A percentile compares a stretch with the other conserved stretches of the same genome.
phyloP scores from a whole-genome alignment of 495 filamentous ascomycete species.

The Xylaria grammica region DNA sequence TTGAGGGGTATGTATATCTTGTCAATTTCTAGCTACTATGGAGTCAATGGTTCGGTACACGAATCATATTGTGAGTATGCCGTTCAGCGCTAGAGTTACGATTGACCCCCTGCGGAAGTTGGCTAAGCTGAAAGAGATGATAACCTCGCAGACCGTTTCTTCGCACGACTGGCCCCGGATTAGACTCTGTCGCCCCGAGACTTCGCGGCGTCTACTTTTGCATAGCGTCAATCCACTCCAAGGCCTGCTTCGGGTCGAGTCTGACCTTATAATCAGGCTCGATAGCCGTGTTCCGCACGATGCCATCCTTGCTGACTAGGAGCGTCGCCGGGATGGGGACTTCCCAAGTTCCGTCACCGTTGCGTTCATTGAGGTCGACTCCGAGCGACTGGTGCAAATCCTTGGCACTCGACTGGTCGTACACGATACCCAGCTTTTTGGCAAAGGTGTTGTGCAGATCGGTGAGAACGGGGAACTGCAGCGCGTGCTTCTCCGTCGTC shows the following conservation, averaged over 20 bases:
- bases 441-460: slow-evolving; percentile 46
- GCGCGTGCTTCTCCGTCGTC: slow-evolving; percentile 38
- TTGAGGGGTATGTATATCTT: too few relatives aligned
- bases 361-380: slow-evolving; percentile 26
- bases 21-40: too few relatives aligned
- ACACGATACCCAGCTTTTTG: slow-evolving; percentile 40
- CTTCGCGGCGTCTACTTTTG: slow-evolving; percentile 1
- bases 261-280: slow-evolving; percentile 42
- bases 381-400: slow-evolving; percentile 32
- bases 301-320: slow-evolving; percentile 38
- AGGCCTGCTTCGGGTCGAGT: slow-evolving; percentile 37
- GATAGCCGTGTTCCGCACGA: slow-evolving; percentile 40
- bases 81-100: too few relatives aligned
- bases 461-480: slow-evolving; percentile 46
- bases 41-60: too few relatives aligned
- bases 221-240: slow-evolving; percentile 41
- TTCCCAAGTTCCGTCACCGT: slow-evolving; percentile 41
- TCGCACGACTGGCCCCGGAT: too few relatives aligned
- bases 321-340: slow-evolving; percentile 44
- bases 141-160: too few relatives aligned
- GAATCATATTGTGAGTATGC: too few relatives aligned
- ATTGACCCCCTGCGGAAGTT: too few relatives aligned
- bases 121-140: too few relatives aligned
- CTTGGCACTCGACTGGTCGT: slow-evolving; percentile 30
- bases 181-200: too few relatives aligned